phyloP scores from a whole-genome alignment of 805 yeast genomes.

The Allodekkera sacchari region DNA sequence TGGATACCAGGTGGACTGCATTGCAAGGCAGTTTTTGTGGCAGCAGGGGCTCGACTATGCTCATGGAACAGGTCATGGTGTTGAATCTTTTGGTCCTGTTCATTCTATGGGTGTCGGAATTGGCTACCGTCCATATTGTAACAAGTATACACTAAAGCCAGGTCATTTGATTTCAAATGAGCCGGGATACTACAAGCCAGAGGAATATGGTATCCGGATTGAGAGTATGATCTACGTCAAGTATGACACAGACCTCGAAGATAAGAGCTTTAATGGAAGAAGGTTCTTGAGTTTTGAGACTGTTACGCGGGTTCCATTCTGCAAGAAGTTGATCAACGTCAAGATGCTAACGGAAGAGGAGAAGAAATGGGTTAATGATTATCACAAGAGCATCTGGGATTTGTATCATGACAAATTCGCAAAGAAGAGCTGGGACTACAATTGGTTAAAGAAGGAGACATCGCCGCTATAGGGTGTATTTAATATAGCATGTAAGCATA shows the following conservation, averaged over 20 bases:
- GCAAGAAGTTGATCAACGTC: slow-evolving; percentile 41
- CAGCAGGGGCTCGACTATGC: slow-evolving; percentile 46
- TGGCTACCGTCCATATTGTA: slow-evolving; percentile 44
- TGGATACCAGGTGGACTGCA: slow-evolving; percentile 45
- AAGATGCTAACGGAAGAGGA: slow-evolving; percentile 38
- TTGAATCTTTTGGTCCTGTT: slow-evolving; percentile 52
- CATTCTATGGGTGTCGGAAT: slow-evolving; percentile 62
- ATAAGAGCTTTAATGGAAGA: slow-evolving; percentile 26
- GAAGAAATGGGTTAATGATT: slow-evolving; percentile 39
- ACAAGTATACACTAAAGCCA: slow-evolving; percentile 33
- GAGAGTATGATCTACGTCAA: slow-evolving; percentile 42
- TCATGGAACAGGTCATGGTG: slow-evolving; percentile 62
- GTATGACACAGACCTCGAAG: slow-evolving; percentile 26
- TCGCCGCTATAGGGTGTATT: slow-evolving; percentile 13
- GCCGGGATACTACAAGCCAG: slow-evolving; percentile 56
- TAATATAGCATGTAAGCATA: too few relatives aligned
- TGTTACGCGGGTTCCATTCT: slow-evolving; percentile 50
- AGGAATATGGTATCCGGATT: slow-evolving; percentile 52
- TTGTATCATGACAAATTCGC: slow-evolving; percentile 31
- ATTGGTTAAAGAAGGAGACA: slow-evolving; percentile 47
- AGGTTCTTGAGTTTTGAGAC: slow-evolving; percentile 45
- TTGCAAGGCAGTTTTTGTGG: slow-evolving; percentile 56
- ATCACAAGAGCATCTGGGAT: slow-evolving; percentile 40
- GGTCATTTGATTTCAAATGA: slow-evolving; percentile 54
- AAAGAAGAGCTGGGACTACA: slow-evolving; percentile 29